A percentile compares a stretch with the other conserved stretches of the same genome.
These are phyloP conservation scores for Rutstroemia sp. DNA, from an alignment of 2,329 filamentous ascomycete species.

Conservation along the genomic window DNA sequence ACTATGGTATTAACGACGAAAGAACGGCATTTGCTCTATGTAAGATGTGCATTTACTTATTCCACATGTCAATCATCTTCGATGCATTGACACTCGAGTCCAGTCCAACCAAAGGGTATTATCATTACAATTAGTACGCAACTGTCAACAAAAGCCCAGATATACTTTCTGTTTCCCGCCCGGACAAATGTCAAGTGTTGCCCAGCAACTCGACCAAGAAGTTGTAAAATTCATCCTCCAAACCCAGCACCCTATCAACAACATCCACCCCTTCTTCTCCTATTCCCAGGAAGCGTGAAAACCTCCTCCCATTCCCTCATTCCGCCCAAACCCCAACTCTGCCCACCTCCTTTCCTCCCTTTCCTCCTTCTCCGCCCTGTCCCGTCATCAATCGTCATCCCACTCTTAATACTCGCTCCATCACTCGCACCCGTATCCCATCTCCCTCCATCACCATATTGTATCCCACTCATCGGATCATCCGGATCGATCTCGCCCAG, in stretches of 20 bases:
- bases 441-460: slow-evolving; percentile 72
- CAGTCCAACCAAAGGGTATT: too few species aligned
- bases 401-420: slow-evolving; percentile 65
- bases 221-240: too few species aligned
- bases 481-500: slow-evolving; percentile 95
- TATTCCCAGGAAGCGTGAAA: slow-evolving; percentile 55
- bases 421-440: slow-evolving; percentile 64
- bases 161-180: too few species aligned
- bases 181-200: too few species aligned
- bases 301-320: slow-evolving; percentile 72
- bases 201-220: too few species aligned
- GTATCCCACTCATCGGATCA: slow-evolving; percentile 92
- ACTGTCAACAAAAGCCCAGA: too few species aligned
- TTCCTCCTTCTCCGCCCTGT: slow-evolving; percentile 40
- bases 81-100: too few species aligned
- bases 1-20: too few species aligned
- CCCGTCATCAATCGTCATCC: slow-evolving; percentile 50
- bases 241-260: slow-evolving; percentile 25
- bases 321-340: slow-evolving; percentile 39
- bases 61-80: too few species aligned
- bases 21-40: too few species aligned
- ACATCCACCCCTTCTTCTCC: slow-evolving; percentile 53
- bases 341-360: slow-evolving; percentile 30
- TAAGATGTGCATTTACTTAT: too few species aligned
- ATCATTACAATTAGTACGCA: too few species aligned